Conservation (phyloP, 139 green algal species). For the Chlamydomonas asymmetrica region DNA sequence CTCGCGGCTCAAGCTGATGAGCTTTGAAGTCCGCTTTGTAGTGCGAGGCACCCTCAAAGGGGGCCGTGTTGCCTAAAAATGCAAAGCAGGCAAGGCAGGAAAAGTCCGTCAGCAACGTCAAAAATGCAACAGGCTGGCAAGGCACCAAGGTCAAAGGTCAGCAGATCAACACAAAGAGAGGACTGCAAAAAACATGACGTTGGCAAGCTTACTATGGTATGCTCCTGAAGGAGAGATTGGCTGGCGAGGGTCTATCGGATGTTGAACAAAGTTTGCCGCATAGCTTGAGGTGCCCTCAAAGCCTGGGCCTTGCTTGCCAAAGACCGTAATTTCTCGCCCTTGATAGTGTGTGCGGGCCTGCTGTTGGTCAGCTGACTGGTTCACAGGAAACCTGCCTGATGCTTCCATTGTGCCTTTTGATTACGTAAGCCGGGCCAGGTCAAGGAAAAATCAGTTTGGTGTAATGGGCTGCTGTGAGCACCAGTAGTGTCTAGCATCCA, state of each 20-base stretch:
- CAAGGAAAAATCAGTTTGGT: too few species aligned
- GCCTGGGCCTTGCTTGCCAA: not conserved
- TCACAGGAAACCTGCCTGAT: not conserved
- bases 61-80: constrained; percentile 8
- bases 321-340: constrained; percentile 13
- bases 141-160: not conserved
- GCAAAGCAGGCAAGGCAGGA: not conserved
- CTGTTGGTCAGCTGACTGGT: not conserved
- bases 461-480: too few species aligned
- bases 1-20: constrained; percentile 3
- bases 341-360: not conserved
- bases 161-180: not conserved
- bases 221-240: not conserved
- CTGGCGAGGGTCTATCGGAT: not conserved
- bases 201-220: not conserved
- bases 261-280: not conserved
- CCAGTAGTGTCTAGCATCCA: too few species aligned
- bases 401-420: not conserved
- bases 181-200: not conserved
- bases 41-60: constrained; percentile 26
- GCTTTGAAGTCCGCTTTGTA: constrained; percentile 24
- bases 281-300: not conserved
- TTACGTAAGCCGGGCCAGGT: too few species aligned
- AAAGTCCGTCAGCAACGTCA: not conserved
- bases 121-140: not conserved